phyloP scores from a whole-genome alignment of 169 alveolate genomes.

The Miamiensis avidus region DNA sequence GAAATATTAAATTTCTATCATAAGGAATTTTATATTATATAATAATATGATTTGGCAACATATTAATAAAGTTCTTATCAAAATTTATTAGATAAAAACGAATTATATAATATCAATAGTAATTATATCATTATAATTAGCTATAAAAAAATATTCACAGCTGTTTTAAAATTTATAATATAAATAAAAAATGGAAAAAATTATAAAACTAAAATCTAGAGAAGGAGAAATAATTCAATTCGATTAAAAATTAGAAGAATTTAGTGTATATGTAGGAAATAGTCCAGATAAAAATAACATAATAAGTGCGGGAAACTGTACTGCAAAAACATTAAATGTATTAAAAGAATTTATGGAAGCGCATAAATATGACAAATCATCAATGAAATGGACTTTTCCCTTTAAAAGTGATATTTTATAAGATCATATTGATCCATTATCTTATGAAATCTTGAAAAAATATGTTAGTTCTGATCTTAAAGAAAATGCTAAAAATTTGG shows the following conservation, averaged over 20 bases:
- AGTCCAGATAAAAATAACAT: conserved; percentile 4
- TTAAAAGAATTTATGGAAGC: conserved; percentile 22
- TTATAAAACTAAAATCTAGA: conserved; percentile 6
- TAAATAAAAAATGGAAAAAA: not conserved
- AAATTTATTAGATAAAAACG: no score
- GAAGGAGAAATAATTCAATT: conserved; percentile 15
- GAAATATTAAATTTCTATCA: no score
- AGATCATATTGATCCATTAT: conserved; percentile 20
- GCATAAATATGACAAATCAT: conserved; percentile 6
- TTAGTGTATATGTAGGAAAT: conserved; percentile 12
- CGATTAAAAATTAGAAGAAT: not conserved
- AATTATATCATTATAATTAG: no score
- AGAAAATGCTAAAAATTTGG: conserved; percentile 14
- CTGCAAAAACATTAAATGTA: conserved; percentile 9
- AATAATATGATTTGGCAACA: no score
- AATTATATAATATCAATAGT: no score
- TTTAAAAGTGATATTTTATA: conserved; percentile 20
- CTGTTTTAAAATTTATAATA: no score
- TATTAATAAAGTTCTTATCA: no score
- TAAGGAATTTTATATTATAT: no score
- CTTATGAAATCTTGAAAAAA: conserved; percentile 21
- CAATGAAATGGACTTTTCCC: conserved; percentile 22
- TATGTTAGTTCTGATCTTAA: conserved; percentile 11
- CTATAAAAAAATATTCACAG: no score
- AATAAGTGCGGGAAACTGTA: not conserved